phyloP scores from a whole-genome alignment of 2,329 filamentous ascomycete genomes.

The Amphichorda felina region DNA sequence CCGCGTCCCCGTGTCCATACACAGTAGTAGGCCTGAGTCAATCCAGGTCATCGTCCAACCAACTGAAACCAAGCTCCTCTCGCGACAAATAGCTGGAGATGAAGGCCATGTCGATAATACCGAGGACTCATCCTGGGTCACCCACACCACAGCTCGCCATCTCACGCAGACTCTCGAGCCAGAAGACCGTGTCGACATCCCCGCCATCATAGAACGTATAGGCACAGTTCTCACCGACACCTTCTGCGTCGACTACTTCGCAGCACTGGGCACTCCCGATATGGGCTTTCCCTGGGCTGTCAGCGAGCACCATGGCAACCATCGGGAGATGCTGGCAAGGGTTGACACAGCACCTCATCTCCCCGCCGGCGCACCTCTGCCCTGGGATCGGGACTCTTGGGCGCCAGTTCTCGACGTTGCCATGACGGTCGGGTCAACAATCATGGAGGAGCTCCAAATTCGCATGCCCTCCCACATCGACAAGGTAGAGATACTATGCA shows the following conservation, averaged over 20 bases:
- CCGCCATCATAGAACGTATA: constrained; percentile 2
- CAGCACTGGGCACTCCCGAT: constrained; percentile 4
- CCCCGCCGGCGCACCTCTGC: not conserved
- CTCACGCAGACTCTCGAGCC: not conserved
- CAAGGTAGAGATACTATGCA: not conserved
- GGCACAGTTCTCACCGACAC: constrained; percentile 2
- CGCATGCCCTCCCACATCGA: constrained; percentile 4
- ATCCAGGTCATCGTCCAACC: constrained; percentile 3
- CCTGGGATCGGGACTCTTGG: constrained; percentile 2
- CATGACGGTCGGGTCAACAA: constrained; percentile 3
- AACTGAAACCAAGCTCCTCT: not conserved
- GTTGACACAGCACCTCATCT: constrained; percentile 2
- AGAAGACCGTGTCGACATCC: constrained; percentile 1
- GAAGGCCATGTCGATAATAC: too few relatives aligned
- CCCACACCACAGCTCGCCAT: not conserved
- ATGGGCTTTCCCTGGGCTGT: constrained; percentile 6
- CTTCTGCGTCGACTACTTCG: constrained; percentile 5
- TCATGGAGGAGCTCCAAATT: constrained; percentile 4
- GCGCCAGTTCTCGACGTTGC: constrained; percentile 6
- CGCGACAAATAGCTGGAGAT: not conserved
- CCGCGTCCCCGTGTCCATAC: constrained; percentile 1
- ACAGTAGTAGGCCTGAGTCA: constrained; percentile 1
- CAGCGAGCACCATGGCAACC: constrained; percentile 5
- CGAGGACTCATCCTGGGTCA: not conserved
- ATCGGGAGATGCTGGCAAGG: constrained; percentile 4